Evolutionary conservation across 352 stramenopile genomes (phyloP), one percentile per base, ranked within the genome.

Genomic region (Pythium aristosporum): DNA sequence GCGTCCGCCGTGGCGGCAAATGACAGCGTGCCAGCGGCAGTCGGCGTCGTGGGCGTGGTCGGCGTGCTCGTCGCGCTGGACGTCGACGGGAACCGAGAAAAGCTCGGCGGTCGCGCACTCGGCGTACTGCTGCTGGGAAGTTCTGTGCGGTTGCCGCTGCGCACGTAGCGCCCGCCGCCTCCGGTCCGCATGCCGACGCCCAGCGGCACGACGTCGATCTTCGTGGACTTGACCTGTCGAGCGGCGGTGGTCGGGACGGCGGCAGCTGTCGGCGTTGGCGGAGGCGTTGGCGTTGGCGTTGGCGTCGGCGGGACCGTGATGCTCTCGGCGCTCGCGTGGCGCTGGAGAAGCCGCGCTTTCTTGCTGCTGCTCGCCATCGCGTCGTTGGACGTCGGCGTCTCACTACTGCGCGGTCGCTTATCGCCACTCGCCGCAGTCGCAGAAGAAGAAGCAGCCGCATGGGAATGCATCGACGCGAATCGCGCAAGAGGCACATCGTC

Each of bases 111-210:
- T 10, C 49, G 63, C 16, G 63, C 48, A 20, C 50, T 58, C 9
- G 34, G 25, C 25, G 25, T 30, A 25, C 28, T 15, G 7, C 36
- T 54, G 52, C 0, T 59, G 41, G 37, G 56, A 2, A 49, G n/a
- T 21, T 56, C 65, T 1, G 76, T 36, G 5, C 67, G 66, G 25
- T 80, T 92, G 42, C 80, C 80, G 32, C 79, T 90, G 39, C 86
- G 77, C 18, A 92, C 79, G 57, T 92, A 92, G 49, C 82, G 65
- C 30, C 82, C 81, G 28, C 82, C 82, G 57, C 75, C 77, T 5
- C 61, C 44, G n/a, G 73, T 28, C 20, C 60, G 37, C 53, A 76
- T 25, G 48, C 49, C 41, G 43, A 77, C 69, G 3, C 82, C 82
- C 5, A 90, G 60, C 20, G 82, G 69, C 20, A 90, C 79, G 18